Evolutionary conservation across 2,329 filamentous ascomycete genomes (phyloP).

Genomic region (Kalaharituber pfeilii): DNA sequence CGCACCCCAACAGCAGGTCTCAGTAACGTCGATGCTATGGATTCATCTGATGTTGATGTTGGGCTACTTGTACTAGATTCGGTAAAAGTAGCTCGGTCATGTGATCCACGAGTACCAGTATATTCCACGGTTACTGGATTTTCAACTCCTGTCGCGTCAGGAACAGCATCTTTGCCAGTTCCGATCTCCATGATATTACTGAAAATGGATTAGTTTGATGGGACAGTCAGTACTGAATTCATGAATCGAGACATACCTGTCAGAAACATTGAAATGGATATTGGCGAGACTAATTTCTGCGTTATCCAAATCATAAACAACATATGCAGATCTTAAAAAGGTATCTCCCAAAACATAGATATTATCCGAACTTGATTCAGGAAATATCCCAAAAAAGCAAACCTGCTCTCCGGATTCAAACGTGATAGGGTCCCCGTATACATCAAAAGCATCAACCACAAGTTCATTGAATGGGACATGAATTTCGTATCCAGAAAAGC

Average conservation of each 20-base stretch:
- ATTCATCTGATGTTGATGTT: not conserved
- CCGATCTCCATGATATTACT: slow-evolving; percentile 39
- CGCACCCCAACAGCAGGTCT: not conserved
- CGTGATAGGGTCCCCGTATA: slow-evolving; percentile 33
- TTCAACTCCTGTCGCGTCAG: slow-evolving; percentile 36
- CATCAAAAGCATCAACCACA: slow-evolving; percentile 36
- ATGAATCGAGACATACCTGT: slow-evolving; percentile 19
- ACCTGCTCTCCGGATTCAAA: slow-evolving; percentile 39
- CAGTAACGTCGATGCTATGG: not conserved
- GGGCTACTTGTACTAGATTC: not conserved
- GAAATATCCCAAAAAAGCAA: slow-evolving; percentile 50
- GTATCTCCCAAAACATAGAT: slow-evolving; percentile 50
- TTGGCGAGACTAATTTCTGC: slow-evolving; percentile 54
- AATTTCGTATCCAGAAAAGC: slow-evolving; percentile 39
- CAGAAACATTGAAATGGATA: slow-evolving; percentile 42
- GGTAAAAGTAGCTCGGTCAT: slow-evolving; percentile 20
- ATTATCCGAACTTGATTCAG: slow-evolving; percentile 34
- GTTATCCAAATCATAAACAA: slow-evolving; percentile 57
- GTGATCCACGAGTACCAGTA: slow-evolving; percentile 11
- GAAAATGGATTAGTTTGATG: not conserved
- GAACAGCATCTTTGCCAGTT: slow-evolving; percentile 34
- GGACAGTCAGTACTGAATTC: not conserved
- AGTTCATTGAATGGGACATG: slow-evolving; percentile 42
- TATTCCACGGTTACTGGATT: slow-evolving; percentile 29
- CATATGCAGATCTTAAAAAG: slow-evolving; percentile 56